Percentiles rank a stretch among this genome's conserved stretches.
Evolutionary conservation across 179 eudicot genomes (phyloP).

Genomic region (Heliamphora pulchella): DNA sequence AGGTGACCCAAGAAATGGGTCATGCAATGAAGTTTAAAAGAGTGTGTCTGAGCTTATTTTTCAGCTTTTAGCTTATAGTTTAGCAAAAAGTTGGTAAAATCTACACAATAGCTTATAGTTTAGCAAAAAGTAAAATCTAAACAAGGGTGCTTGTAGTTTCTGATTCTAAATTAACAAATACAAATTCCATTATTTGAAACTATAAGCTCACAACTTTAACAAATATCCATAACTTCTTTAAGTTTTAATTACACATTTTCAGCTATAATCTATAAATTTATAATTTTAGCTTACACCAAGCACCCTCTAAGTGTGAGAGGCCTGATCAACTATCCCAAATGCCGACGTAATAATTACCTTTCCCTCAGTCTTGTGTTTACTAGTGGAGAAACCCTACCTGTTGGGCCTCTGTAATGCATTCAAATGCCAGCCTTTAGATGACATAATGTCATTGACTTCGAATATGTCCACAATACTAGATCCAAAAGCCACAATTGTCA

Average conservation of each 20-base stretch:
- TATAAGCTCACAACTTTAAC: too few species aligned
- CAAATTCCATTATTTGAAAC: too few species aligned
- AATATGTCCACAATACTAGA: constrained; percentile 72
- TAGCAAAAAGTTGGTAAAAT: too few species aligned
- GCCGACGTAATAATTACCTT: not conserved
- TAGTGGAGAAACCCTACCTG: constrained; percentile 37
- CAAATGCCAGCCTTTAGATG: constrained; percentile 96
- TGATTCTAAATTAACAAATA: too few species aligned
- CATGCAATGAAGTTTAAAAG: not conserved
- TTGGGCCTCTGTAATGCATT: constrained; percentile 92
- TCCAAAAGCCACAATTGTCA: constrained; percentile 94
- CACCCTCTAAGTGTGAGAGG: not conserved
- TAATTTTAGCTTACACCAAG: too few species aligned
- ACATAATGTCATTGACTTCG: constrained; percentile 80
- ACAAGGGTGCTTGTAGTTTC: too few species aligned
- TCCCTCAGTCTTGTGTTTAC: not conserved
- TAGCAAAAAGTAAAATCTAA: too few species aligned
- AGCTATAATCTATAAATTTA: too few species aligned
- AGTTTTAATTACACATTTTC: too few species aligned
- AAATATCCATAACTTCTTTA: too few species aligned
- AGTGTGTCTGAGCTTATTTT: not conserved
- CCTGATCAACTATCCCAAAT: not conserved
- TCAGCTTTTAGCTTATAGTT: too few species aligned
- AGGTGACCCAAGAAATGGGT: not conserved
- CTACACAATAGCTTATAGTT: too few species aligned